Evolutionary conservation across 2,329 filamentous ascomycete species (phyloP), one percentile per base, ranked within the genome.

Genomic region (Pseudogymnoascus sp.): DNA sequence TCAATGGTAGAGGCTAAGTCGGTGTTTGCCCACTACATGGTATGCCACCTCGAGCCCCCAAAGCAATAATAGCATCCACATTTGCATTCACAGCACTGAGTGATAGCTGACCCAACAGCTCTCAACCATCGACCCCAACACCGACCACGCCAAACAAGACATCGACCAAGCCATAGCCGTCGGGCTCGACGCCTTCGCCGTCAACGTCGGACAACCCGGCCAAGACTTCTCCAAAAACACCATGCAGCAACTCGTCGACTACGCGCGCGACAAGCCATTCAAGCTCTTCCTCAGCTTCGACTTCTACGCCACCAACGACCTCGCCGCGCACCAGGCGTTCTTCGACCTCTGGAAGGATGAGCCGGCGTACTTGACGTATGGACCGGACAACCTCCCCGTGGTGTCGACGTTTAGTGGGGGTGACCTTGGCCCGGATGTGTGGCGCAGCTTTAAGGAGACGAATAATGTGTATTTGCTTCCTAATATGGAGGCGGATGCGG

Each of bases 211-310:
- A 22, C 59, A 61, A 37, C 68, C 72, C 3, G 64, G 43, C 6
- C 65, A 62, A 6, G 60, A 60, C 38, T 75, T 67, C 65, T 66
- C 70, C 5, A 50, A 57, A 4, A 64, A 64, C 59, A 66, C 70
- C 1, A 60, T 72, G 22, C 62, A 65, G 35, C 66, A 71, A 58
- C 66, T 75, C 33, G 74, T 73, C 67, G 64, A 68, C 53, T 65
- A 68, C 59, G 71, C 73, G 4, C 61, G 61, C 8, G 63, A 50
- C 36, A 68, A 64, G 60, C 60, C 66, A 36, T 72, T 75, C 65
- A 72, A 71, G 64, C 66, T 75, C 6, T 75, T 74, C 64, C 69
- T 75, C 64, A 74, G 72, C 60, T 69, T 75, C 62, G 73, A 75
- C 61, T 63, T 74, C 38, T 70, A 64, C 50, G 68, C 68, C 2